A percentile compares a stretch with the other conserved stretches of the same genome.
Conservation (phyloP, 768 basidiomycete species). For the Strobilomyces dryophilus region DNA sequence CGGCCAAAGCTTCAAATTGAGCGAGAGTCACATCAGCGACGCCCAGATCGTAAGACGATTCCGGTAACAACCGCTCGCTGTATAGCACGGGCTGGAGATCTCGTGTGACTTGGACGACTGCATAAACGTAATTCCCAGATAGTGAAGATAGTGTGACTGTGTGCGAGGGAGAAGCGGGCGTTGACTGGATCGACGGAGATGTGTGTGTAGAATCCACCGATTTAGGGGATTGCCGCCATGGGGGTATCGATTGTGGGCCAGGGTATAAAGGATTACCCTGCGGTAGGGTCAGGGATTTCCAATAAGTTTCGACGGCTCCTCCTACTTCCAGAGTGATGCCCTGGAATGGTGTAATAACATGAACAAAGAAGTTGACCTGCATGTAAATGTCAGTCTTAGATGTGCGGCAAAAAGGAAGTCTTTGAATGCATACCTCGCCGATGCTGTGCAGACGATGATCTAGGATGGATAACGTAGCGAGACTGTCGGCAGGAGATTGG, state of each 20-base stretch:
- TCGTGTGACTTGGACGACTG: slow-evolving; percentile 86
- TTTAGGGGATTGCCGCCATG: slow-evolving; percentile 30
- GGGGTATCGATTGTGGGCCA: slow-evolving; percentile 35
- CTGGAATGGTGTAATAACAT: slow-evolving; percentile 82
- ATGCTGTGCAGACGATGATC: slow-evolving; percentile 92
- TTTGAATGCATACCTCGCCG: slow-evolving; percentile 64
- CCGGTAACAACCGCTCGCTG: slow-evolving; percentile 71
- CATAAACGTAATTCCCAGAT: slow-evolving; percentile 81
- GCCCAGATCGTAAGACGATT: slow-evolving; percentile 65
- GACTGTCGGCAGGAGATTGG: slow-evolving; percentile 47
- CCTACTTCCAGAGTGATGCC: slow-evolving; percentile 93
- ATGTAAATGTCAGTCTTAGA: slow-evolving; percentile 6
- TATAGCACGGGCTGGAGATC: slow-evolving; percentile 89
- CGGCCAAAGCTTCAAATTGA: slow-evolving; percentile 73
- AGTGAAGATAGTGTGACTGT: slow-evolving; percentile 85
- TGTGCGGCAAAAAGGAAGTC: not conserved
- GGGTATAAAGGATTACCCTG: slow-evolving; percentile 27
- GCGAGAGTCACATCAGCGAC: slow-evolving; percentile 80
- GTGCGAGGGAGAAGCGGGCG: slow-evolving; percentile 43
- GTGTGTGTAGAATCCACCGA: slow-evolving; percentile 55
- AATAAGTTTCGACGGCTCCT: slow-evolving; percentile 95
- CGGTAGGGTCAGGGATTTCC: slow-evolving; percentile 69
- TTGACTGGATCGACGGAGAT: slow-evolving; percentile 65
- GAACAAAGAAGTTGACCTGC: slow-evolving; percentile 85
- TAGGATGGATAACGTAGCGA: slow-evolving; percentile 72